Conservation (phyloP, 306 rosid species). For the Casuarina cunninghamiana region DNA sequence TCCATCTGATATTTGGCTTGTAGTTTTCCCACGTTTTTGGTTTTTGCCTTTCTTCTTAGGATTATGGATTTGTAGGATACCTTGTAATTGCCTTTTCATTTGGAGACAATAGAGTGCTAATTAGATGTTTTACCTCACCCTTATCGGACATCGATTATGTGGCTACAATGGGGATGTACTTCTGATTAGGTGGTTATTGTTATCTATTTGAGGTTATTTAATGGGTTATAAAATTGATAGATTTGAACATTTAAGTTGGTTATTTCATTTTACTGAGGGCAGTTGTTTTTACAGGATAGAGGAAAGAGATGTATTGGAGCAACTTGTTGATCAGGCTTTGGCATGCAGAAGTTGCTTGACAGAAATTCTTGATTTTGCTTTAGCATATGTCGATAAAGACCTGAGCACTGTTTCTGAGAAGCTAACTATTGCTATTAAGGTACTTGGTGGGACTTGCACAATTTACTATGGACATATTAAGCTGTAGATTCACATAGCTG, state of each 20-base stretch:
- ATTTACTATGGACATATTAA: conserved; percentile 6
- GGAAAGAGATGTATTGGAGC: conserved; percentile 61
- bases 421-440: conserved; percentile 69
- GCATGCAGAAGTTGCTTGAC: conserved; percentile 57
- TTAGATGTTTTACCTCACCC: not conserved
- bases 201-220: not conserved
- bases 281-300: conserved; percentile 54
- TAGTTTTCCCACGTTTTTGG: not conserved
- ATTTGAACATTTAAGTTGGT: not conserved
- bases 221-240: conserved; percentile 1
- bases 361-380: conserved; percentile 51
- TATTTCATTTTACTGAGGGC: conserved; percentile 8
- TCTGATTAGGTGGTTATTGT: not conserved
- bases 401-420: conserved; percentile 41
- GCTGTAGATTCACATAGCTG: conserved; percentile 1
- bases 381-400: conserved; percentile 49
- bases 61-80: not conserved
- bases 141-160: not conserved
- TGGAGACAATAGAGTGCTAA: not conserved
- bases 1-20: not conserved
- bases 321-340: conserved; percentile 62
- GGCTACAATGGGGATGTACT: not conserved
- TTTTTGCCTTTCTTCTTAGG: not conserved
- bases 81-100: not conserved
- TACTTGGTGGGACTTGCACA: conserved; percentile 21